These are phyloP conservation scores for Mucor saturninus DNA, from an alignment of 371 early-diverging fungal species.

Conservation along the genomic window DNA sequence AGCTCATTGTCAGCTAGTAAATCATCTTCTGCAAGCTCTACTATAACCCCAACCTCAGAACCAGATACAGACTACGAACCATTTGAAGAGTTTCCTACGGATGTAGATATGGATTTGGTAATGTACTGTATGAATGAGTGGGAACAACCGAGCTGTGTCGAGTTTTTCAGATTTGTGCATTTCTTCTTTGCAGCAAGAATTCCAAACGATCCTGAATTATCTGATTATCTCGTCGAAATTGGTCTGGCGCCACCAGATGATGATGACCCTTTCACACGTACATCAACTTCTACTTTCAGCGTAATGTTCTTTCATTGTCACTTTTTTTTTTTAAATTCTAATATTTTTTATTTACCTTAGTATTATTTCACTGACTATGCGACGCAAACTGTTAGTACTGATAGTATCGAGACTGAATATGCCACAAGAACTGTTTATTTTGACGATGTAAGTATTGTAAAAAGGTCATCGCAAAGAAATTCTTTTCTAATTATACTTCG, in stretches of 20 bases:
- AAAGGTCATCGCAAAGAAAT: not conserved
- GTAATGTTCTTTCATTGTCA: not conserved
- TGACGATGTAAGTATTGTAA: not conserved
- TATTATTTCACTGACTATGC: constrained; percentile 1
- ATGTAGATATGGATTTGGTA: constrained; percentile 8
- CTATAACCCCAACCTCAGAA: too few species aligned
- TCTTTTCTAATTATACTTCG: not conserved
- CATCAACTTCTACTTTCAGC: constrained; percentile 7
- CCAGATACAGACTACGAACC: not conserved
- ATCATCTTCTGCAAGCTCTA: not conserved
- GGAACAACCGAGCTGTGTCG: constrained; percentile 3
- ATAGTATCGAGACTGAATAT: not conserved
- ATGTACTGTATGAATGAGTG: constrained; percentile 9
- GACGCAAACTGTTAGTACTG: constrained; percentile 1
- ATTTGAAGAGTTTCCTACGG: not conserved
- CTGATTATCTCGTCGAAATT: constrained; percentile 3
- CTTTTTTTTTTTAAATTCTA: not conserved
- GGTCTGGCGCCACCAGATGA: constrained; percentile 4
- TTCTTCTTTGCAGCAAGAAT: constrained; percentile 13
- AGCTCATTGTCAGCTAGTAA: not conserved
- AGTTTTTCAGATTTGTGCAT: constrained; percentile 5
- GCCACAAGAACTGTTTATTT: constrained; percentile 1
- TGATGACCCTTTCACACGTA: not conserved
- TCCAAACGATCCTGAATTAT: constrained; percentile 5
- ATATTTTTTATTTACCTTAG: not conserved